Conservation (phyloP, 1,139 yeast genomes). For the Ogataea hybrid region DNA sequence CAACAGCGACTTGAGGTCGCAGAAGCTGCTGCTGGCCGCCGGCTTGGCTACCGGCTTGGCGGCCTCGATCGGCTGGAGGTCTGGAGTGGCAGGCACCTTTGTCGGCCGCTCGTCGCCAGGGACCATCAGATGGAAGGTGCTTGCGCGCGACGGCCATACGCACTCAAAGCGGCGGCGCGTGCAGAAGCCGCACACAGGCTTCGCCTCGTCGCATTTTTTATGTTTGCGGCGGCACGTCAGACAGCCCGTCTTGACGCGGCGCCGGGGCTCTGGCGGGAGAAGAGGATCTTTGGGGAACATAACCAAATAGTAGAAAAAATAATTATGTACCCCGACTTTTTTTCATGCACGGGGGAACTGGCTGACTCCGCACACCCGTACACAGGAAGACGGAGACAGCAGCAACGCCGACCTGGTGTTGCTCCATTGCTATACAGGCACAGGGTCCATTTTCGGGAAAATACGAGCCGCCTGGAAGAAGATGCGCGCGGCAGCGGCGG, state of each 20-base stretch:
- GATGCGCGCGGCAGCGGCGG: slow-evolving; percentile 65
- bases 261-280: background rate
- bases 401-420: too few species aligned
- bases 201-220: slow-evolving; percentile 40
- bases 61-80: slow-evolving; percentile 1
- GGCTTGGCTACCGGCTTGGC: slow-evolving; percentile 2
- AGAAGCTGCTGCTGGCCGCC: slow-evolving; percentile 3
- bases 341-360: background rate
- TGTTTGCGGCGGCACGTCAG: slow-evolving; percentile 39
- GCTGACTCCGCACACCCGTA: background rate
- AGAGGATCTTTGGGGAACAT: background rate
- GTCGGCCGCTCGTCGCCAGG: slow-evolving; percentile 8
- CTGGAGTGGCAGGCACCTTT: slow-evolving; percentile 1
- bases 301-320: too few species aligned
- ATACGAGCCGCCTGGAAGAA: slow-evolving; percentile 69
- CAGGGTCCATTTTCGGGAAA: slow-evolving; percentile 36
- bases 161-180: slow-evolving; percentile 10
- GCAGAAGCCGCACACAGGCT: slow-evolving; percentile 16
- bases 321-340: slow-evolving; percentile 3
- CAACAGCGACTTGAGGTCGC: slow-evolving; percentile 12
- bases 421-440: slow-evolving; percentile 19
- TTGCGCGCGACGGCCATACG: slow-evolving; percentile 12
- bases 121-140: slow-evolving; percentile 12
- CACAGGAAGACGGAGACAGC: too few species aligned
- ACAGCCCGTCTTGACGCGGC: slow-evolving; percentile 40